Base-by-base conservation (phyloP, 306 rosid species). In the Dryas alaskensis region DNA sequence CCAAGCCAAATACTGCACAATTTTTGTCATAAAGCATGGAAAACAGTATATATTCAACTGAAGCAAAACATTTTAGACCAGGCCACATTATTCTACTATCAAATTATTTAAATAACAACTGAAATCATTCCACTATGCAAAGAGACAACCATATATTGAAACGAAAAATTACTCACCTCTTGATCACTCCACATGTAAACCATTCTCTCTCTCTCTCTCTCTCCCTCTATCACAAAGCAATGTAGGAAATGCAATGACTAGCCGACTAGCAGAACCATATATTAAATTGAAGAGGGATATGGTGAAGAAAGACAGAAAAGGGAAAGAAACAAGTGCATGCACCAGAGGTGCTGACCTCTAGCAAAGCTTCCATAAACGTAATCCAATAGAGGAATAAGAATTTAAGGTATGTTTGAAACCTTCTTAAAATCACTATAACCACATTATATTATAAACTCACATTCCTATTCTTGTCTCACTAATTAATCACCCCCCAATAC, bases 381-480 rank as follows among this genome's bases (percentile, higher is more conserved):
- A 25, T 49, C 46, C 3, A 43, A 65, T 54, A 16, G 27, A 12
- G 50, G 67, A 66, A 31, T 31, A 55, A n/a, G 78, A 55, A 72
- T 54, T 65, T 43, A 44, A 66, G 79, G 72, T 53, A 75, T 44
- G 67, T 44, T 19, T 43, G 42, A 43, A 70, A 54, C 52, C 65
- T 54, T 70, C 14, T 70, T 70, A 13, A 70, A 70, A 53, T 42
- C 55, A 48, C 14, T 31, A n/a, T 47, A 13, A 8, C 47, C 0
- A 14, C 1, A 6, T 55, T 55, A 54, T 25, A n/a, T 25, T 25
- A 11, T 27, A 31, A 46, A n/a, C 37, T 73, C 13, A 11, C 50
- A 16, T 47, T 60, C 53, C 37, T 11, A 10, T 60, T 50, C 11
- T 19, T 69, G 51, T 62, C 31, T 43, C 45, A 48, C 49, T n/a